These are phyloP conservation scores for Senecio squalidus DNA, from an alignment of 140 eudicot genomes.

Conservation along the genomic window DNA sequence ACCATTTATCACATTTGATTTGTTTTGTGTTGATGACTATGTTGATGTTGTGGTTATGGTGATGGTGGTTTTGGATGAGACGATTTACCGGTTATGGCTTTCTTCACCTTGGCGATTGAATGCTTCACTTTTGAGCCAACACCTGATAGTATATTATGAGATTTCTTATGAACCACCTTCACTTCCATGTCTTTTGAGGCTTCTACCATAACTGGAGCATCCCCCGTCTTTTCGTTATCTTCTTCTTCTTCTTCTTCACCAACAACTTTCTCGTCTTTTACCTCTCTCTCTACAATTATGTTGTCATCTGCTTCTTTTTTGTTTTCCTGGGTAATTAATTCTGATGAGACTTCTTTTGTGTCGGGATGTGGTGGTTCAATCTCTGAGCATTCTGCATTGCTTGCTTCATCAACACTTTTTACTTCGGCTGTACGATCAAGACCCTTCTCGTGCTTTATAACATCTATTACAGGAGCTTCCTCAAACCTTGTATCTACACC, in stretches of 20 bases:
- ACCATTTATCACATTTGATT: too few relatives aligned
- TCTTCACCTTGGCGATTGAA: conserved; percentile 74
- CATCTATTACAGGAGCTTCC: conserved; percentile 11
- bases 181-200: conserved; percentile 50
- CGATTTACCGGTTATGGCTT: conserved; percentile 67
- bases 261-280: conserved; percentile 35
- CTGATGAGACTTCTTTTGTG: conserved; percentile 13
- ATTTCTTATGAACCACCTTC: conserved; percentile 54
- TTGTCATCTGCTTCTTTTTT: conserved; percentile 29
- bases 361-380: conserved; percentile 23
- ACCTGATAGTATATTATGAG: conserved; percentile 68
- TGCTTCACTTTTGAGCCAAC: conserved; percentile 81
- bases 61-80: conserved; percentile 54
- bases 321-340: conserved; percentile 5
- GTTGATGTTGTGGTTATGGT: too few relatives aligned
- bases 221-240: conserved; percentile 34
- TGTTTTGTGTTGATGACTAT: too few relatives aligned
- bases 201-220: conserved; percentile 58
- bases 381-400: conserved; percentile 16
- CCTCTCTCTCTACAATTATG: conserved; percentile 19
- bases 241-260: conserved; percentile 36
- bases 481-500: background rate
- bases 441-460: conserved; percentile 13
- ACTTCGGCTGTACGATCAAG: conserved; percentile 15
- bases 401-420: conserved; percentile 11